These are phyloP conservation scores for Heritiera littoralis DNA, from an alignment of 345 rosid genomes.

Conservation along the genomic window DNA sequence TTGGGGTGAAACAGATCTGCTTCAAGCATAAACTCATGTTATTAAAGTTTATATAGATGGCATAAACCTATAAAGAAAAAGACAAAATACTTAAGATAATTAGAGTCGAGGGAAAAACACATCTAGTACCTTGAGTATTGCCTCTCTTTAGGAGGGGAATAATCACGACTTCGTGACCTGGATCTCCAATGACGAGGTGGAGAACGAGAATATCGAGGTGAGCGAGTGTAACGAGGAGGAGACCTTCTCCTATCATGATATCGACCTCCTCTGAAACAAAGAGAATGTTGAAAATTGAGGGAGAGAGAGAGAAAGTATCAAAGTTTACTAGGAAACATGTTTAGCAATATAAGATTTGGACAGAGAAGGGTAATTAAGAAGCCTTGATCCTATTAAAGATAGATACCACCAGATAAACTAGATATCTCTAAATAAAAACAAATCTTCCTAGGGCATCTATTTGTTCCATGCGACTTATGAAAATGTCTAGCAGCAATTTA, in stretches of 20 bases:
- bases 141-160: conserved; percentile 62
- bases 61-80: not conserved
- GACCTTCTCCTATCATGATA: conserved; percentile 58
- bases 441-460: not conserved
- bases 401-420: not conserved
- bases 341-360: not conserved
- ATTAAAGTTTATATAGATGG: not conserved
- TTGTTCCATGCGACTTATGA: not conserved
- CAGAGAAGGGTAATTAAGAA: not conserved
- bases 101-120: conserved; percentile 13
- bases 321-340: not conserved
- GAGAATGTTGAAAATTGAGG: not conserved
- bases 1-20: conserved; percentile 76
- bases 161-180: conserved; percentile 62
- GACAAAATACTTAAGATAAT: not conserved
- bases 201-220: conserved; percentile 59
- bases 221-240: conserved; percentile 64
- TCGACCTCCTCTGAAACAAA: conserved; percentile 45
- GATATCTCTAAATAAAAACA: not conserved
- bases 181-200: conserved; percentile 79
- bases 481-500: not conserved
- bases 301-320: not conserved
- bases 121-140: conserved; percentile 55
- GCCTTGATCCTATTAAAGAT: not conserved
- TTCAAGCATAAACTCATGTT: not conserved